Evolutionary conservation across 2,329 filamentous ascomycete genomes (phyloP), one percentile per base, ranked within the genome.

Genomic region (Aspergillus sp.): DNA sequence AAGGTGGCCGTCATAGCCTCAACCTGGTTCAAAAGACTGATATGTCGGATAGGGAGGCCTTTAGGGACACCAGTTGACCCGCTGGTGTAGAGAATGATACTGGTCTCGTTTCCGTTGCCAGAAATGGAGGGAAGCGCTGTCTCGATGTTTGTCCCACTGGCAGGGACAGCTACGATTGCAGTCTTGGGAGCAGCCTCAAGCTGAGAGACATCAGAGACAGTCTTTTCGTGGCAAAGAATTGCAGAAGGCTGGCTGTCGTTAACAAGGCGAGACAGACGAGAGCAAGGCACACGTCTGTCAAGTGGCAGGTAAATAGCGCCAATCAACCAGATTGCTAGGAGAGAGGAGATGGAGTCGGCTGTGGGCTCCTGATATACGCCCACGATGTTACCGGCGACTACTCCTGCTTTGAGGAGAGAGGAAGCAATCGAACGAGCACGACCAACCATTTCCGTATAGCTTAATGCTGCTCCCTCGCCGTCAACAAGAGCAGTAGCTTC

Each of bases 351-450:
- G 33, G 40, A 54, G 30, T 58, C 50, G 0, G 40, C 5, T 6
- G 40, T 39, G 1, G 58, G 49, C 8, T 58, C 24, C 13, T 56
- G 44, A 17, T 57, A 55, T 4, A 62, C 58, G 2, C 20, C 49
- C 11, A 62, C 51, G 2, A 40, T 30, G 6, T 8, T 6, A 4
- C 59, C 52, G 3, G 17, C 3, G 8, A 7, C n/a, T 0, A 51
- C 42, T 3, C 50, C 50, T 9, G 39, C 20, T 4, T 47, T 56
- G 5, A 56, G 5, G 5, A 80, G 57, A 1, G 67, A 61, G 5
- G 59, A 61, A 12, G 73, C 67, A 41, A 81, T 78, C 5, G 58
- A 56, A 8, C 77, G 54, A 11, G 75, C 67, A 2, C 72, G 72
- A 6, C 59, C 15, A 11, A 56, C 61, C 64, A 81, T 66, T 3